Evolutionary conservation across 768 basidiomycete genomes (phyloP), one percentile per base, ranked within the genome.

Genomic region (Hygrophoropsis aurantiaca): DNA sequence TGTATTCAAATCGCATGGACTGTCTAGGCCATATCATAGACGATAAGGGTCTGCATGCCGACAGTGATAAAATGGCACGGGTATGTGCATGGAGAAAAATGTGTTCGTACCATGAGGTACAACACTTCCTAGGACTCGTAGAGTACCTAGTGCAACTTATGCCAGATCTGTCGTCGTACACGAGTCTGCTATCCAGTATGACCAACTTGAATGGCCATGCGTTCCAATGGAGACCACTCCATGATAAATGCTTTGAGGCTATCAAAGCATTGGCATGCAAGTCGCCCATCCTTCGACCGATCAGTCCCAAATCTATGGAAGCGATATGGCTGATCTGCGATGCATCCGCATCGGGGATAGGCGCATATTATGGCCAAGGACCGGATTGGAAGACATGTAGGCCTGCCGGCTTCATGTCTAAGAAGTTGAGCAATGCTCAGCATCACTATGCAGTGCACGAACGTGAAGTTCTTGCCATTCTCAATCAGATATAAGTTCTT

Each of bases 11-110:
- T 13, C 4, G 30, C 3, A 48, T 69, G 56, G 59, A 67, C n/a
- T n/a, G n/a, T n/a, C 56, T 75, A 0, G 71, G 73, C 0, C 68
- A 63, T 18, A 48, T 73, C 5, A 55, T 78, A 2, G 61, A 67
- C 27, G 60, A 66, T 23, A 20, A 64, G 0, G 74, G 76, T 0
- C 72, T 77, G 21, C 42, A 44, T 1, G 73, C 75, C 65, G 74
- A 77, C 40, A 68, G 70, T 0, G 52, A 71, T 27, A 77, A 77
- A 42, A 72, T 78, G n/a, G n/a, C n/a, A n/a, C n/a, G n/a, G n/a
- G n/a, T n/a, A n/a, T n/a, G n/a, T n/a, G n/a, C n/a, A n/a, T n/a
- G n/a, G n/a, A n/a, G n/a, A n/a, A n/a, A n/a, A n/a, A n/a, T n/a
- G n/a, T n/a, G n/a, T n/a, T n/a, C n/a, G n/a, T n/a, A n/a, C n/a